These are phyloP conservation scores for Rhynchosporium secalis DNA, from an alignment of 2,329 filamentous ascomycete species.

Conservation along the genomic window DNA sequence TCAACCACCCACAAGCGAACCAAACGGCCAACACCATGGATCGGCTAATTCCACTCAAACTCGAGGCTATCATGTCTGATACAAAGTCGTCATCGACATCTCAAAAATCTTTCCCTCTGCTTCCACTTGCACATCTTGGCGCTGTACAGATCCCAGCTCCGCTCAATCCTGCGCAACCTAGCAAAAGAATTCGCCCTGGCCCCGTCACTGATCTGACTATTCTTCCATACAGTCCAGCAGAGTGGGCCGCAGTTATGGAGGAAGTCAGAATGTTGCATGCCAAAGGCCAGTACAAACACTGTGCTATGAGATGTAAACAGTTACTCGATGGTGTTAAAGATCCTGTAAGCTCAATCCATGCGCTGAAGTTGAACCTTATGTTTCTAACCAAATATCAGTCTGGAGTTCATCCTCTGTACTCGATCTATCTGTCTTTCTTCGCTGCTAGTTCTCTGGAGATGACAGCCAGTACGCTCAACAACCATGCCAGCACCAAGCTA, in stretches of 20 bases:
- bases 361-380: neutral
- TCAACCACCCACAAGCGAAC: conserved; percentile 13
- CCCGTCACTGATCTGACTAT: conserved; percentile 29
- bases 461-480: conserved; percentile 32
- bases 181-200: conserved; percentile 22
- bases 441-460: conserved; percentile 37
- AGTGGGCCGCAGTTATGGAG: conserved; percentile 37
- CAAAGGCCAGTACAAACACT: conserved; percentile 37
- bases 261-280: conserved; percentile 37
- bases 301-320: conserved; percentile 35
- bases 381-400: conserved; percentile 21
- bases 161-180: conserved; percentile 12
- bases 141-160: conserved; percentile 10
- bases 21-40: conserved; percentile 21
- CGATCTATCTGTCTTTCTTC: conserved; percentile 39
- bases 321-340: conserved; percentile 35
- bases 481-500: conserved; percentile 33
- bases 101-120: conserved; percentile 1
- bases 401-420: conserved; percentile 35
- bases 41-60: conserved; percentile 29
- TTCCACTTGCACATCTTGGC: conserved; percentile 5
- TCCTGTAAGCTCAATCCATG: conserved; percentile 30
- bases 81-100: conserved; percentile 8
- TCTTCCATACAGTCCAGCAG: conserved; percentile 33
- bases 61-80: conserved; percentile 15